Conservation (phyloP, 176 grass and related monocot species). For the Cenchrus americanus region DNA sequence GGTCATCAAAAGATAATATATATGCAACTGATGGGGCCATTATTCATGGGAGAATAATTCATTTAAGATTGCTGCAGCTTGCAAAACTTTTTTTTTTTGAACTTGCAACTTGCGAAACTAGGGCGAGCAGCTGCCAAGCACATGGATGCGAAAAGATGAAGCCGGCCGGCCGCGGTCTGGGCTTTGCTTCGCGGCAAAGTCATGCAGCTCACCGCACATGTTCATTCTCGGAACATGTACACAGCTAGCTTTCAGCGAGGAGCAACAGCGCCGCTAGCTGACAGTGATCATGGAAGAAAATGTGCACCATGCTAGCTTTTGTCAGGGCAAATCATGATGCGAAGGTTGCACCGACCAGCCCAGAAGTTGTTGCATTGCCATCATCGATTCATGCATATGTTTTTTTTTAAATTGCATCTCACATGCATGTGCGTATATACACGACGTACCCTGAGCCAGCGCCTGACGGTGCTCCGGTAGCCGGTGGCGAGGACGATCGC, state of each 20-base stretch:
- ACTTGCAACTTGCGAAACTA: too few species aligned
- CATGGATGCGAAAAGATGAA: conserved; percentile 3
- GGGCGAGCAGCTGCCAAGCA: too few species aligned
- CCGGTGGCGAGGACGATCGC: conserved; percentile 81
- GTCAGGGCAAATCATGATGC: conserved; percentile 11
- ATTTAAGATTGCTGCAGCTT: not conserved
- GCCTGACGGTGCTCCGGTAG: conserved; percentile 56
- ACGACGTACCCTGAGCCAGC: conserved; percentile 69
- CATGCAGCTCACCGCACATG: not conserved
- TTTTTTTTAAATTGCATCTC: too few species aligned
- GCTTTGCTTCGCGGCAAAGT: conserved; percentile 35
- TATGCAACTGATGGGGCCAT: too few species aligned
- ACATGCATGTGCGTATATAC: not conserved
- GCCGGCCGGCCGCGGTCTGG: not conserved
- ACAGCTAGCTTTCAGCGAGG: too few species aligned
- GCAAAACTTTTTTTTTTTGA: too few species aligned
- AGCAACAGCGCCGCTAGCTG: too few species aligned
- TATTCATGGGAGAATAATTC: too few species aligned
- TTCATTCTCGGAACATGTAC: not conserved
- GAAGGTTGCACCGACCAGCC: not conserved
- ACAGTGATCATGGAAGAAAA: not conserved
- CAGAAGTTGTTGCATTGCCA: too few species aligned
- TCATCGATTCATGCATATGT: too few species aligned
- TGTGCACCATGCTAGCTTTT: not conserved
- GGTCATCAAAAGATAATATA: not conserved